Evolutionary conservation across 768 basidiomycete genomes (phyloP).

Genomic region (Tylopilus plumbeoviolaceoides): DNA sequence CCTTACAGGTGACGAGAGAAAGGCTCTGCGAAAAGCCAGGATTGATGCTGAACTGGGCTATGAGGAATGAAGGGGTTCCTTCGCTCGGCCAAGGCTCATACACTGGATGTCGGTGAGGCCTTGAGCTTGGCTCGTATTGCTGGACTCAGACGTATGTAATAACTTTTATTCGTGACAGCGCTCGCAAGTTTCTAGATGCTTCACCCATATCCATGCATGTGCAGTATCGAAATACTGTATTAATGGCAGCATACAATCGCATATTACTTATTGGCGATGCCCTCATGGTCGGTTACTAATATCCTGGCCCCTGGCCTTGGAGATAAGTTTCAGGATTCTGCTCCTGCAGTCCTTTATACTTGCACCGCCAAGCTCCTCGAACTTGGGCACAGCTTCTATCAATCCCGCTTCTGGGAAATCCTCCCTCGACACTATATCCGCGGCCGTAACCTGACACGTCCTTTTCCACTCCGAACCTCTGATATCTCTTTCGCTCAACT

Average conservation of each 20-base stretch:
- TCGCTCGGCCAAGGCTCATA: neutral
- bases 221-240: neutral
- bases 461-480: conserved; percentile 13
- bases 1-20: conserved; percentile 40
- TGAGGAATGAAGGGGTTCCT: conserved; percentile 32
- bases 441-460: conserved; percentile 10
- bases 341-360: conserved; percentile 16
- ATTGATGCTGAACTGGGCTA: conserved; percentile 60
- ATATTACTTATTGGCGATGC: neutral
- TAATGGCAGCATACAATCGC: neutral
- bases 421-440: neutral
- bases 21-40: conserved; percentile 54
- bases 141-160: conserved; percentile 1
- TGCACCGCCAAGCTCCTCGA: conserved; percentile 9
- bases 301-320: conserved; percentile 1
- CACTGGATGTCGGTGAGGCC: neutral
- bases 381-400: conserved; percentile 20
- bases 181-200: neutral
- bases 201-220: neutral
- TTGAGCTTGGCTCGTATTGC: neutral
- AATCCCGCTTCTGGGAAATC: conserved; percentile 10
- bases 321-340: conserved; percentile 22
- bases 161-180: neutral
- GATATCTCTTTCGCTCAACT: conserved; percentile 8
- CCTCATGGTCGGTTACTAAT: neutral